These are phyloP conservation scores for Mycena galericulata DNA, from an alignment of 768 basidiomycete species.

Conservation along the genomic window DNA sequence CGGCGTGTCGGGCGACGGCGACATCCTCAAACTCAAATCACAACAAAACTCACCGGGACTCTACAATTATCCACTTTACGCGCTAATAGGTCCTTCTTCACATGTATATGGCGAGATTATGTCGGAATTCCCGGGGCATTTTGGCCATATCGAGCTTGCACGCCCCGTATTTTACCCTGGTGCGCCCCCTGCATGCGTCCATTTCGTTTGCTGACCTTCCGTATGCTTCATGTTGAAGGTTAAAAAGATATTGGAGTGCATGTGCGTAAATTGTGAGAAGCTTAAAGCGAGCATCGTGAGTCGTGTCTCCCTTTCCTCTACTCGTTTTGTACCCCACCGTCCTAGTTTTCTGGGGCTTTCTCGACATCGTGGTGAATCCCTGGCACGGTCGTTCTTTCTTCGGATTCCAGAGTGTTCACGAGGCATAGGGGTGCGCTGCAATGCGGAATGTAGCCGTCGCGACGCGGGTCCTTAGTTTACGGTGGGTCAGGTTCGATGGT, in stretches of 20 bases:
- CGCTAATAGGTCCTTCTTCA: slow-evolving; percentile 63
- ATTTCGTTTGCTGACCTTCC: slow-evolving; percentile 15
- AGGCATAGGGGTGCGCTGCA: too few relatives aligned
- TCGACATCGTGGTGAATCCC: slow-evolving; percentile 94
- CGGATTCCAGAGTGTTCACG: too few relatives aligned
- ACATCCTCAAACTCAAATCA: too few relatives aligned
- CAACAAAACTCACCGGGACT: slow-evolving; percentile 33
- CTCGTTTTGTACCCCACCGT: slow-evolving; percentile 96
- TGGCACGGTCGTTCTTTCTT: too few relatives aligned
- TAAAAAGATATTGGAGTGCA: slow-evolving; percentile 99
- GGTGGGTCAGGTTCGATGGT: too few relatives aligned
- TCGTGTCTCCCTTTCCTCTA: slow-evolving; percentile 80
- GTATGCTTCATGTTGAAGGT: slow-evolving; percentile 97
- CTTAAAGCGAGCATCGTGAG: slow-evolving; percentile 98
- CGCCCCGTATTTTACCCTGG: slow-evolving; percentile 98
- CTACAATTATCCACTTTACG: slow-evolving; percentile 18
- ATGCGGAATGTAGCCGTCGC: too few relatives aligned
- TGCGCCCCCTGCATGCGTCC: slow-evolving; percentile 56
- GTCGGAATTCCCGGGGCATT: slow-evolving; percentile 99
- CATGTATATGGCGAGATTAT: slow-evolving; percentile 99
- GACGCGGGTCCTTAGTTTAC: too few relatives aligned
- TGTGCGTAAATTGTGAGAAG: slow-evolving; percentile 98
- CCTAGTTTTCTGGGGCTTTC: slow-evolving; percentile 99
- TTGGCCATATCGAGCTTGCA: slow-evolving; percentile 97
- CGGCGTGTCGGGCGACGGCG: too few relatives aligned